These are phyloP conservation scores for Fusarium buharicum DNA, from an alignment of 2,329 filamentous ascomycete genomes.

Conservation along the genomic window DNA sequence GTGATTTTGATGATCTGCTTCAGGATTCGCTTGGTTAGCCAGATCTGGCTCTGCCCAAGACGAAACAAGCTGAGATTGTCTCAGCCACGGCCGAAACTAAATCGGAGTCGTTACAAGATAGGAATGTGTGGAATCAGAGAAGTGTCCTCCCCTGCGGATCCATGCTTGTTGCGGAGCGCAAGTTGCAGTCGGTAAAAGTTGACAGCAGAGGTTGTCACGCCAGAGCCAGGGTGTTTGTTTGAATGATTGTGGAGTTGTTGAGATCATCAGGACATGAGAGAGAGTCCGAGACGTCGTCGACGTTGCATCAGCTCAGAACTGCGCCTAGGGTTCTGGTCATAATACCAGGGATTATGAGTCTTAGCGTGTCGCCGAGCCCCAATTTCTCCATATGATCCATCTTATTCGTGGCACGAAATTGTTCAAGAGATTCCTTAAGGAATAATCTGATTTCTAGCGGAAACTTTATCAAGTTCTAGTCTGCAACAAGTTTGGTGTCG, in stretches of 20 bases:
- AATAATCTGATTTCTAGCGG: no score
- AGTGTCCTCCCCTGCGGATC: no score
- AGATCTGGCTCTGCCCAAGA: not conserved
- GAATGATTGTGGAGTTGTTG: not conserved
- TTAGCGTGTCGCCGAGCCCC: not conserved
- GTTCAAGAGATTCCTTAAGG: not conserved
- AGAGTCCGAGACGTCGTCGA: not conserved
- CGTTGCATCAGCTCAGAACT: slow-evolving; percentile 19
- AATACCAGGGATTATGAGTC: not conserved
- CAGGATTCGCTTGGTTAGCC: not conserved
- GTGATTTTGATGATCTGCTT: not conserved
- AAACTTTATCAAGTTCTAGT: no score
- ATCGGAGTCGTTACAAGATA: not conserved
- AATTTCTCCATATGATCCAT: not conserved
- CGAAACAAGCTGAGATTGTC: not conserved
- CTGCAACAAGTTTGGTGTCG: no score
- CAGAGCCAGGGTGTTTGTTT: not conserved
- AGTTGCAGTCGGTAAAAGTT: not conserved
- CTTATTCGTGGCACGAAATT: not conserved
- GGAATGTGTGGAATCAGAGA: not conserved
- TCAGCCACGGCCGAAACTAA: no score
- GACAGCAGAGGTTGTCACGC: no score
- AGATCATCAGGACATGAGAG: slow-evolving; percentile 13
- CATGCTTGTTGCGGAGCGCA: no score
- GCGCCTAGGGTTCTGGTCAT: not conserved